phyloP scores from a whole-genome alignment of 441 rosid species.

The Geranium incanum region DNA sequence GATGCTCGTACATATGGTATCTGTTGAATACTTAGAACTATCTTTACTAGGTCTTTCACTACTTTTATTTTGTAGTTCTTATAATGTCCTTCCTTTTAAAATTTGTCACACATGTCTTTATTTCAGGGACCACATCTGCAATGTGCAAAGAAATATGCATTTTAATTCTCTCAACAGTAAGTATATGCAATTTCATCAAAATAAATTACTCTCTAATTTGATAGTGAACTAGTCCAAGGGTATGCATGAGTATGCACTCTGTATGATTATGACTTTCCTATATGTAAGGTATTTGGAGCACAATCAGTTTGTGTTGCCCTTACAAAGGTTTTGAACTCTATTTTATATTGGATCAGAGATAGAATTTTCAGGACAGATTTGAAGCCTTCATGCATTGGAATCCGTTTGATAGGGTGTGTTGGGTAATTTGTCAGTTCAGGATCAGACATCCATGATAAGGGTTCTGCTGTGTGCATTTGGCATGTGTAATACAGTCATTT shows the following conservation, averaged over 20 bases:
- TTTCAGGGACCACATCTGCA: slow-evolving; percentile 84
- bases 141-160: slow-evolving; percentile 74
- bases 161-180: slow-evolving; percentile 77
- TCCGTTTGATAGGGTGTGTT: too few species aligned
- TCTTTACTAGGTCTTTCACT: not conserved
- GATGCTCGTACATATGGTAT: slow-evolving; percentile 95
- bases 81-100: slow-evolving; percentile 17
- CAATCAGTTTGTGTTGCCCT: not conserved
- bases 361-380: not conserved
- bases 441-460: too few species aligned
- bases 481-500: not conserved
- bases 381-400: not conserved
- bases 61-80: slow-evolving; percentile 4
- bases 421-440: too few species aligned
- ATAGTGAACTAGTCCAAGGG: not conserved
- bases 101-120: not conserved
- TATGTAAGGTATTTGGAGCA: not conserved
- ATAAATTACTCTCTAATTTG: not conserved
- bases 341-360: not conserved
- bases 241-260: too few species aligned
- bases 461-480: too few species aligned
- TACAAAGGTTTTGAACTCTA: not conserved
- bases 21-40: slow-evolving; percentile 2
- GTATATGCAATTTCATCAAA: slow-evolving; percentile 22
- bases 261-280: too few species aligned